Percentiles rank a stretch among this genome's conserved stretches.
These are phyloP conservation scores for Trichoderma endophyticum DNA, from an alignment of 2,329 filamentous ascomycete genomes.

Conservation along the genomic window DNA sequence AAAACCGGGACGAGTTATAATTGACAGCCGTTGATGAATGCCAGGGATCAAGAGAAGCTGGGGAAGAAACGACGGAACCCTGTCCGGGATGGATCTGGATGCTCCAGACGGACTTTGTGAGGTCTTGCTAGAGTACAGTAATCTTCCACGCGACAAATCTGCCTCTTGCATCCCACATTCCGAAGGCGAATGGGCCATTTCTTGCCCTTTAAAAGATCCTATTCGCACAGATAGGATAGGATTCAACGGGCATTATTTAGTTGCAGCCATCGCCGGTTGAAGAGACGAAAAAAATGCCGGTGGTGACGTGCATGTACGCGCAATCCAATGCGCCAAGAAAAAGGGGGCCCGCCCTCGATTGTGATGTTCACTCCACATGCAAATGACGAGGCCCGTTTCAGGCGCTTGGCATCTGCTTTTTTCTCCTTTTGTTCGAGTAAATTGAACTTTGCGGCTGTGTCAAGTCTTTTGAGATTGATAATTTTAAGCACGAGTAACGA, in stretches of 20 bases:
- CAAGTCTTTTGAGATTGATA: neutral
- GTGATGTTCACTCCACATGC: constrained; percentile 10
- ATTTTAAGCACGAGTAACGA: neutral
- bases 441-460: neutral
- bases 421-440: neutral
- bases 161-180: neutral
- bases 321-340: constrained; percentile 2
- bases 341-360: constrained; percentile 2
- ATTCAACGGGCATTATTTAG: neutral
- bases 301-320: constrained; percentile 17
- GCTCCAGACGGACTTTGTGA: neutral
- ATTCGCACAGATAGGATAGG: neutral
- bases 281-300: neutral
- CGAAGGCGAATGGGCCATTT: neutral
- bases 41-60: neutral
- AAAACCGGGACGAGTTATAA: neutral
- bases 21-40: neutral
- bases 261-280: neutral
- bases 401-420: neutral
- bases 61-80: neutral
- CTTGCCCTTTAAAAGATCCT: neutral
- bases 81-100: neutral
- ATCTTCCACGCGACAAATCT: neutral
- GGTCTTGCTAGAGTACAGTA: neutral
- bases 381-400: constrained; percentile 12